Evolutionary conservation across 495 filamentous ascomycete genomes (phyloP).

Genomic region (Lophium mytilinum): DNA sequence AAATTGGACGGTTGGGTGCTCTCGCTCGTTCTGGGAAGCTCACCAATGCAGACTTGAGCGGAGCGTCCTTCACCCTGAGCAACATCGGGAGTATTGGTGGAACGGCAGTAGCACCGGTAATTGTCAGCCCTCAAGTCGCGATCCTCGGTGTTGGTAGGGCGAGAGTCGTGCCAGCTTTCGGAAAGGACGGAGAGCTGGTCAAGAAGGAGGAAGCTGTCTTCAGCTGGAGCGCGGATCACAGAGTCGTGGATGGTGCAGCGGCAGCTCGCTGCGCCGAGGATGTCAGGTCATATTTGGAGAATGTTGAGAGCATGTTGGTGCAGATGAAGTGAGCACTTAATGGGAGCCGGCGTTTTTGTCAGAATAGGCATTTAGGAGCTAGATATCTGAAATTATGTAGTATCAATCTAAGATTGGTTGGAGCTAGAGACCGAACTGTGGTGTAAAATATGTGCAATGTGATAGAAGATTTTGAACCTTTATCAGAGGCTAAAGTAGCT

Average conservation of each 20-base stretch:
- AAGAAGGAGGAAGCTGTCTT: conserved; percentile 68
- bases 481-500: too few species aligned
- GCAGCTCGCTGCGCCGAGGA: conserved; percentile 82
- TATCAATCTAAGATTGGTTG: not conserved
- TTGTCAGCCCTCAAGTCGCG: conserved; percentile 79
- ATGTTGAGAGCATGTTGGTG: conserved; percentile 74
- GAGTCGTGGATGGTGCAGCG: conserved; percentile 88
- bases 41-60: conserved; percentile 63
- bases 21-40: conserved; percentile 69
- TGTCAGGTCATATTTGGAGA: conserved; percentile 68
- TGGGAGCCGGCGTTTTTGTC: too few species aligned
- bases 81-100: conserved; percentile 98
- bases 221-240: conserved; percentile 95
- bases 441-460: too few species aligned
- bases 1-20: conserved; percentile 63
- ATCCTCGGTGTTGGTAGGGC: conserved; percentile 85
- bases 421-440: too few species aligned
- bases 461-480: too few species aligned
- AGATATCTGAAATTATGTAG: not conserved
- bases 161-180: conserved; percentile 64
- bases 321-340: conserved; percentile 16
- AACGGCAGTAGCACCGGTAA: conserved; percentile 83
- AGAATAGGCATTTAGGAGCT: not conserved
- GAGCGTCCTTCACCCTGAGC: conserved; percentile 89
- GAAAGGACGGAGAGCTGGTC: conserved; percentile 45